Conservation (phyloP, 306 rosid genomes). For the Cicer arietinum region DNA sequence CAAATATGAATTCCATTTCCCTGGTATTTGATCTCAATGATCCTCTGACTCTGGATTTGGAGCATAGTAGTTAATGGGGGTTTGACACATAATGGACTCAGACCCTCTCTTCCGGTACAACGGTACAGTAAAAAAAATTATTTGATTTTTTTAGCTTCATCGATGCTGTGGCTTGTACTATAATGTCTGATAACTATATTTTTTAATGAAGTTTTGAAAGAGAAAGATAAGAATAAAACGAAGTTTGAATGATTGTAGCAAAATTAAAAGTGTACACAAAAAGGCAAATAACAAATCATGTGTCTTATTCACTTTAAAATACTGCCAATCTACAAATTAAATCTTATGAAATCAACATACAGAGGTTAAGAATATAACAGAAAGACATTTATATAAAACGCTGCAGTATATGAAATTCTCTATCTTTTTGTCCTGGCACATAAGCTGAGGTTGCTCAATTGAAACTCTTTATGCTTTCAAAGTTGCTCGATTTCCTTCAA, state of each 20-base stretch:
- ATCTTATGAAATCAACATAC: conserved; percentile 33
- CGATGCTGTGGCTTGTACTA: not conserved
- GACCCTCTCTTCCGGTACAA: too few species aligned
- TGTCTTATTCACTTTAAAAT: conserved; percentile 47
- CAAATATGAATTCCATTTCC: not conserved
- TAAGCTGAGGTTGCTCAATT: conserved; percentile 36
- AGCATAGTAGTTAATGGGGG: too few species aligned
- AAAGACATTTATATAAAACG: conserved; percentile 31
- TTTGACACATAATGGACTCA: too few species aligned
- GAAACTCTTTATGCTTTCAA: conserved; percentile 41
- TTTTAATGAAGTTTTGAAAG: not conserved
- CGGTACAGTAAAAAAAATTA: too few species aligned
- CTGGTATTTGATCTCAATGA: too few species aligned
- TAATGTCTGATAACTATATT: not conserved
- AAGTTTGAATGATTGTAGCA: too few species aligned
- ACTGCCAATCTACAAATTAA: conserved; percentile 48
- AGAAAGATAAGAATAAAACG: too few species aligned
- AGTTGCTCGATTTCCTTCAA: conserved; percentile 42
- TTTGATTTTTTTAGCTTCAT: not conserved
- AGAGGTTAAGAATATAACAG: conserved; percentile 24
- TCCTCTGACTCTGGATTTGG: too few species aligned
- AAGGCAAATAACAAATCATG: conserved; percentile 18
- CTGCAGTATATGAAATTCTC: conserved; percentile 35
- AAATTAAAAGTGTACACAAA: not conserved
- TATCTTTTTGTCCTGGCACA: conserved; percentile 36